phyloP scores from a whole-genome alignment of 2,329 filamentous ascomycete species.

The Microsporum ferrugineum region DNA sequence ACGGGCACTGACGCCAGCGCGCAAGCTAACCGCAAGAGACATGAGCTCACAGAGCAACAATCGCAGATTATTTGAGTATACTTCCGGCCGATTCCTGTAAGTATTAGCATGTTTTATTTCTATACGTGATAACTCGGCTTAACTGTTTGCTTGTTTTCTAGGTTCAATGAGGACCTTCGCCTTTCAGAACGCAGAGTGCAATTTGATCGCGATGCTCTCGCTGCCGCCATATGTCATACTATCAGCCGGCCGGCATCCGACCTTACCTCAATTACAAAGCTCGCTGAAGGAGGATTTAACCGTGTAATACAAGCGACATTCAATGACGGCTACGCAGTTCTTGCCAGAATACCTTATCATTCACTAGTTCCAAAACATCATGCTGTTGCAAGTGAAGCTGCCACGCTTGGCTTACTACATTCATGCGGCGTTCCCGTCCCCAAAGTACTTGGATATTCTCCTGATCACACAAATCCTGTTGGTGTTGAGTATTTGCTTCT shows the following conservation, averaged over 20 bases:
- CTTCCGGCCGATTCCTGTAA: conserved; percentile 3
- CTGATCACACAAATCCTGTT: conserved; percentile 16
- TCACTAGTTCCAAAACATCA: conserved; percentile 15
- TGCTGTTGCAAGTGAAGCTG: conserved; percentile 19
- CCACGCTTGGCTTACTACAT: conserved; percentile 18
- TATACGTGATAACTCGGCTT: background rate
- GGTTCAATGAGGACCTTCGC: conserved; percentile 12
- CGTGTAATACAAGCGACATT: conserved; percentile 18
- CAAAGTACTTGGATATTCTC: conserved; percentile 18
- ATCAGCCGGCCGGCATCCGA: background rate
- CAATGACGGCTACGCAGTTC: conserved; percentile 17
- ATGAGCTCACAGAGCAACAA: conserved; percentile 18
- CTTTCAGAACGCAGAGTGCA: conserved; percentile 8
- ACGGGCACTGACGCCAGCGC: background rate
- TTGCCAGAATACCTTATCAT: conserved; percentile 18
- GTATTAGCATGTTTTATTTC: background rate
- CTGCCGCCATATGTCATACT: background rate
- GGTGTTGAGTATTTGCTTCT: conserved; percentile 22
- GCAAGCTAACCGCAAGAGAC: background rate
- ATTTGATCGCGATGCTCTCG: conserved; percentile 9
- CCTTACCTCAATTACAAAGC: conserved; percentile 14
- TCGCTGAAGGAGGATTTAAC: conserved; percentile 20
- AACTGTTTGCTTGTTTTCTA: background rate
- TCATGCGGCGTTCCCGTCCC: conserved; percentile 28
- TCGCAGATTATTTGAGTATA: conserved; percentile 19